Percentiles rank a stretch among this genome's conserved stretches.
phyloP scores from a whole-genome alignment of 495 filamentous ascomycete species.

The Aspergillus avenaceus region DNA sequence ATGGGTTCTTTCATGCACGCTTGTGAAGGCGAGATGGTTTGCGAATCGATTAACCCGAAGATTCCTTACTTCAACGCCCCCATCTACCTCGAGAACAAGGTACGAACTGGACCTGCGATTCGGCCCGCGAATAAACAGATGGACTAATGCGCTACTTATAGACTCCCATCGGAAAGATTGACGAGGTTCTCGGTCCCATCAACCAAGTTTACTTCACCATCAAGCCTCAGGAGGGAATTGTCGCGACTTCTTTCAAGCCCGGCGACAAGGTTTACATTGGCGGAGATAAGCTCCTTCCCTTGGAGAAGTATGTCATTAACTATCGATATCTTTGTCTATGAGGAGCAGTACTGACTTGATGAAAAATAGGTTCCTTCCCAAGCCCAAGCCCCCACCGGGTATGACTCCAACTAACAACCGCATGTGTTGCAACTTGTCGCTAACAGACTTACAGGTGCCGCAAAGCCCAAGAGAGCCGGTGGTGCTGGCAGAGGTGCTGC shows the following conservation, averaged over 20 bases:
- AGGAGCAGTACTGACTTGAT: constrained; percentile 1
- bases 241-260: constrained; percentile 86
- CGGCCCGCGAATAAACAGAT: background rate
- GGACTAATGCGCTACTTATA: constrained; percentile 24
- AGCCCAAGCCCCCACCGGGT: constrained; percentile 80
- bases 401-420: constrained; percentile 30
- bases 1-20: constrained; percentile 92
- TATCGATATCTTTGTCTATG: background rate
- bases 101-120: constrained; percentile 23
- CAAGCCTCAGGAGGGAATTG: constrained; percentile 93
- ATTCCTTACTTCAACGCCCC: constrained; percentile 98
- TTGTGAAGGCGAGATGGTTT: constrained; percentile 95
- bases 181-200: constrained; percentile 78
- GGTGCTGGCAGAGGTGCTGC: constrained; percentile 51
- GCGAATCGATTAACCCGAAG: constrained; percentile 88
- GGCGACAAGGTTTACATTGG: constrained; percentile 98
- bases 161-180: constrained; percentile 57
- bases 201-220: constrained; percentile 98
- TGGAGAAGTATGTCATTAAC: constrained; percentile 62
- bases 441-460: constrained; percentile 33
- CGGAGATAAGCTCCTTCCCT: constrained; percentile 85
- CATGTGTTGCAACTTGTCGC: constrained; percentile 11
- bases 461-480: constrained; percentile 56
- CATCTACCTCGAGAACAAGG: constrained; percentile 98
- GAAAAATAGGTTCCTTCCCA: constrained; percentile 75